phyloP scores from a whole-genome alignment of 2,329 filamentous ascomycete genomes.

The Sclerotinia borealis region DNA sequence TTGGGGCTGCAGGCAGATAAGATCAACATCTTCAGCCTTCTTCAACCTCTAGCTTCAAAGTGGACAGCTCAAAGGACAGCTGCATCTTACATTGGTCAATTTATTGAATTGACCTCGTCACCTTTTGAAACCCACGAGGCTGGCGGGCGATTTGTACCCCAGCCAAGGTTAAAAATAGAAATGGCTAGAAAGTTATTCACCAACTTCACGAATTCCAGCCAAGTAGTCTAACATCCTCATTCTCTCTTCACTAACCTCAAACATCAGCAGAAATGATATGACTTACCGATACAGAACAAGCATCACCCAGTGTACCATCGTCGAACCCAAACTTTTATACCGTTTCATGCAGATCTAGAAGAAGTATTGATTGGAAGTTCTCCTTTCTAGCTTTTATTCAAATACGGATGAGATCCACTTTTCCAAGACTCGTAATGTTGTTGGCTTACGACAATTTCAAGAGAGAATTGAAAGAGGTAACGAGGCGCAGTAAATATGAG shows the following conservation, averaged over 20 bases:
- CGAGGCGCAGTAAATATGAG: constrained; percentile 9
- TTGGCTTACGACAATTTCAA: constrained; percentile 9
- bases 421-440: constrained; percentile 14
- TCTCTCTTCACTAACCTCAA: constrained; percentile 6
- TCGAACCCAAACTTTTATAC: neutral
- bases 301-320: constrained; percentile 1
- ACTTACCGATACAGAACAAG: neutral
- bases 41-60: neutral
- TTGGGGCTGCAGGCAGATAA: neutral
- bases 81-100: neutral
- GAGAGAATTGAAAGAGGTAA: neutral
- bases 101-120: neutral
- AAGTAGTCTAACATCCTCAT: neutral
- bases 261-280: neutral
- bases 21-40: constrained; percentile 1
- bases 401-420: constrained; percentile 11
- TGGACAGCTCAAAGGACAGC: neutral
- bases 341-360: constrained; percentile 1
- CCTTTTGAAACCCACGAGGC: neutral
- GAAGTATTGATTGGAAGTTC: constrained; percentile 4
- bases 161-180: neutral
- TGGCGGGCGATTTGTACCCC: neutral
- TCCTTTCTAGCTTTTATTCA: constrained; percentile 4
- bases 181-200: neutral
- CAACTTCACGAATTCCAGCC: neutral